Evolutionary conservation across 371 early-diverging fungal species (phyloP).

Genomic region (Rhizopus microsporus): DNA sequence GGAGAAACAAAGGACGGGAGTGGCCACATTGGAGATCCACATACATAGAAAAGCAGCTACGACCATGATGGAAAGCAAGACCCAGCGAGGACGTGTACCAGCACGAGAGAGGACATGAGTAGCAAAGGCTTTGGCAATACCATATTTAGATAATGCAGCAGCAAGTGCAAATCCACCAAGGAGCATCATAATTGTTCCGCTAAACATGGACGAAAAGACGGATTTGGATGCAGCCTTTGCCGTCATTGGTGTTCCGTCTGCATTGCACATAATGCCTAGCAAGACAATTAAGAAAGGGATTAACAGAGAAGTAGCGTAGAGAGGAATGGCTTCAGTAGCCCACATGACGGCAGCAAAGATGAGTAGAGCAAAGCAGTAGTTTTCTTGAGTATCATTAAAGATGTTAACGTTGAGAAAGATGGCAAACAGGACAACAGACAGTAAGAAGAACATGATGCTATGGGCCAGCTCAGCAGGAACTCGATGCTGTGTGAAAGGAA

Average conservation of each 20-base stretch:
- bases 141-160: slow-evolving; percentile 55
- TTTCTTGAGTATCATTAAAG: slow-evolving; percentile 67
- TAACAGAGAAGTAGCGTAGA: slow-evolving; percentile 79
- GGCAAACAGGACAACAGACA: slow-evolving; percentile 59
- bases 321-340: slow-evolving; percentile 82
- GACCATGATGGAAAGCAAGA: slow-evolving; percentile 76
- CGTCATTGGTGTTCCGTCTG: slow-evolving; percentile 48
- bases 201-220: slow-evolving; percentile 92
- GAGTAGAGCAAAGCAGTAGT: slow-evolving; percentile 67
- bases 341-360: slow-evolving; percentile 67
- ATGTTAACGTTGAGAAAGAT: slow-evolving; percentile 53
- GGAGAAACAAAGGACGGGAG: slow-evolving; percentile 83
- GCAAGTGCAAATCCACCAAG: slow-evolving; percentile 96
- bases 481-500: slow-evolving; percentile 37
- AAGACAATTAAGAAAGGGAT: slow-evolving; percentile 79
- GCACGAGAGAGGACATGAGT: slow-evolving; percentile 69
- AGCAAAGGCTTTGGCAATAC: slow-evolving; percentile 78
- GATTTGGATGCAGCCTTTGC: slow-evolving; percentile 79
- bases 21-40: slow-evolving; percentile 86
- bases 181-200: slow-evolving; percentile 93
- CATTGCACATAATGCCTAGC: slow-evolving; percentile 67
- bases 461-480: slow-evolving; percentile 29
- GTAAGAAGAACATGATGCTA: slow-evolving; percentile 31
- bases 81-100: slow-evolving; percentile 70
- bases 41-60: slow-evolving; percentile 75